phyloP scores from a whole-genome alignment of 73 alveolate species.

The Paraurostyla sp. region DNA sequence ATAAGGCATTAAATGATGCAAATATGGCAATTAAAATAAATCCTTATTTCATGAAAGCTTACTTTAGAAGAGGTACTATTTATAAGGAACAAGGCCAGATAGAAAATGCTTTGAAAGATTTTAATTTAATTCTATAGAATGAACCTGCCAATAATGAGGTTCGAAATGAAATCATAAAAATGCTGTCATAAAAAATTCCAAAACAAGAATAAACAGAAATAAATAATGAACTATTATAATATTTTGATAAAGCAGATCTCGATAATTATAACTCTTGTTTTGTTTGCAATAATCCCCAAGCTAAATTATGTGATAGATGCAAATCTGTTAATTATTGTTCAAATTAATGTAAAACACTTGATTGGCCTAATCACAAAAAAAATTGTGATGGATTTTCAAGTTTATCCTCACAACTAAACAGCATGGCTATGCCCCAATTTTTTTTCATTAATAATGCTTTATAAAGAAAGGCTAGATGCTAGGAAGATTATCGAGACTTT shows the following conservation, averaged over 20 bases:
- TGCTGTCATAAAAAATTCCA: neutral
- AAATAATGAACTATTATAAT: no score
- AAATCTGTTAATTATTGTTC: neutral
- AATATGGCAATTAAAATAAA: neutral
- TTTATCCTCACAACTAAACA: neutral
- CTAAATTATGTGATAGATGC: neutral
- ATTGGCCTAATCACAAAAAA: neutral
- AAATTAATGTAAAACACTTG: neutral
- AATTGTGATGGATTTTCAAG: neutral
- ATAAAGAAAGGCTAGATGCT: neutral
- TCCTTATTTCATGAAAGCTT: slow-evolving; percentile 10
- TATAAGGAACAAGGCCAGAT: neutral
- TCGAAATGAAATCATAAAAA: neutral
- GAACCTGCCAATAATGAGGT: neutral
- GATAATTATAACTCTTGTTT: neutral
- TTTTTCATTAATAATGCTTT: neutral
- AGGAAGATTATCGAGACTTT: neutral
- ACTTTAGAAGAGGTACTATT: slow-evolving; percentile 5
- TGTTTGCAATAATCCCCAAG: neutral
- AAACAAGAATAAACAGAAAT: neutral
- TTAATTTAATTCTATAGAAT: no score
- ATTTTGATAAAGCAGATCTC: neutral
- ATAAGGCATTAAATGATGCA: neutral
- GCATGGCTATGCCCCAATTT: neutral
- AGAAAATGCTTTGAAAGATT: neutral